phyloP scores from a whole-genome alignment of 2,329 filamentous ascomycete species.

The Epichloe sp. region DNA sequence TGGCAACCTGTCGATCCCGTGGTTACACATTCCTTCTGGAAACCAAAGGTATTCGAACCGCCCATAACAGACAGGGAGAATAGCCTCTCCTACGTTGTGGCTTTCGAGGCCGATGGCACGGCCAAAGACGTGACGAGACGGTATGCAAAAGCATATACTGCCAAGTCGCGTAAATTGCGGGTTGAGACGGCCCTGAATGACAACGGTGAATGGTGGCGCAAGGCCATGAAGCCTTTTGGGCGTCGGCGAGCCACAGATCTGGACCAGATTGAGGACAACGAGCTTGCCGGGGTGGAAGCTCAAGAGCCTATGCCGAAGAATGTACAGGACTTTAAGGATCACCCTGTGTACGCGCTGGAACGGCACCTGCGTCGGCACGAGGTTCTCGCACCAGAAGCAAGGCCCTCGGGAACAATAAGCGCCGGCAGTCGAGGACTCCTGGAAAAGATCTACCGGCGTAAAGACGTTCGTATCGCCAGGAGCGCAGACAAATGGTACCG shows the following conservation, averaged over 20 bases:
- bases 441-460: slow-evolving; percentile 71
- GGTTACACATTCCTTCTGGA: slow-evolving; percentile 65
- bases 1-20: slow-evolving; percentile 84
- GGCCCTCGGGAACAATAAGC: slow-evolving; percentile 64
- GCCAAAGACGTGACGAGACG: slow-evolving; percentile 77
- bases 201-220: slow-evolving; percentile 40
- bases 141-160: slow-evolving; percentile 79
- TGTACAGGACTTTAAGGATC: slow-evolving; percentile 75
- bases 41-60: slow-evolving; percentile 66
- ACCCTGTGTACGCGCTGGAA: slow-evolving; percentile 73
- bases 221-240: slow-evolving; percentile 35
- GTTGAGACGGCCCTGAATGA: slow-evolving; percentile 49
- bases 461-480: slow-evolving; percentile 64
- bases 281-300: slow-evolving; percentile 57
- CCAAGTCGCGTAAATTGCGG: slow-evolving; percentile 74
- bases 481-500: slow-evolving; percentile 87
- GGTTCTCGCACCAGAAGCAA: slow-evolving; percentile 58
- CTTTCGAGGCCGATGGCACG: slow-evolving; percentile 67
- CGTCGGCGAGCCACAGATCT: slow-evolving; percentile 39
- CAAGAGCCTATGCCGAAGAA: slow-evolving; percentile 77
- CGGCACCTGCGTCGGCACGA: slow-evolving; percentile 75
- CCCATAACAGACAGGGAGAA: slow-evolving; percentile 67
- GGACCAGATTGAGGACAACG: slow-evolving; percentile 73
- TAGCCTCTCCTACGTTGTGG: slow-evolving; percentile 68
- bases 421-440: slow-evolving; percentile 49